phyloP scores from a whole-genome alignment of 768 basidiomycete genomes.

The Phlebiopsis gigantea region DNA sequence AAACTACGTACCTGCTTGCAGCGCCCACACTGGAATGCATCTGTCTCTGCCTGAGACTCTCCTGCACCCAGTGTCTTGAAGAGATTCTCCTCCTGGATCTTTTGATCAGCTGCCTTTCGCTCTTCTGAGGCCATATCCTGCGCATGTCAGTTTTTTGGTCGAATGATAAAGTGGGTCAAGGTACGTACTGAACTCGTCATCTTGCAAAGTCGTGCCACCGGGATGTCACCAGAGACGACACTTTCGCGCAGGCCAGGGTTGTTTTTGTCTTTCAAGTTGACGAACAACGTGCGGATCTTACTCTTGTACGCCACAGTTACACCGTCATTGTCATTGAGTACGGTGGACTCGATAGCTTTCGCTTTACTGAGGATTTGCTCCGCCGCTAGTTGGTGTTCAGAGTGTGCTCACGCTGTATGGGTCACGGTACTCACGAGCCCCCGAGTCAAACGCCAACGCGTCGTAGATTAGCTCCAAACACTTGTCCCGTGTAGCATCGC shows the following conservation, averaged over 20 bases:
- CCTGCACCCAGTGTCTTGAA: conserved; percentile 88
- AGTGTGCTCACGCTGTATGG: background rate
- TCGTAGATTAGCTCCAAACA: conserved; percentile 91
- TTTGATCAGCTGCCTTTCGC: conserved; percentile 75
- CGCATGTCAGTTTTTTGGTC: background rate
- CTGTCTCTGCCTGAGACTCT: conserved; percentile 90
- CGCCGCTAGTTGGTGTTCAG: conserved; percentile 23
- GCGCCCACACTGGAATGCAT: conserved; percentile 93
- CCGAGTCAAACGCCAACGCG: conserved; percentile 80
- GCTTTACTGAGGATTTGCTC: conserved; percentile 67
- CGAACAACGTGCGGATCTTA: conserved; percentile 84
- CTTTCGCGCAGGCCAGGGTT: conserved; percentile 84
- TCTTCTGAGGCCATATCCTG: conserved; percentile 98
- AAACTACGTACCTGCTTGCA: conserved; percentile 72
- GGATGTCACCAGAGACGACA: conserved; percentile 77
- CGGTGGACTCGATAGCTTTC: conserved; percentile 64
- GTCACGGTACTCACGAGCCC: conserved; percentile 63
- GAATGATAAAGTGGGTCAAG: background rate
- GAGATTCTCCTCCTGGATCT: conserved; percentile 80
- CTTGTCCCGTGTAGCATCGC: conserved; percentile 78
- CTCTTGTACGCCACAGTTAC: conserved; percentile 50
- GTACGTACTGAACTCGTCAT: conserved; percentile 76
- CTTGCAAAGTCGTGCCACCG: conserved; percentile 60
- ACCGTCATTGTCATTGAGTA: conserved; percentile 41
- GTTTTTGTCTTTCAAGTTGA: conserved; percentile 93